A percentile compares a stretch with the other conserved stretches of the same genome.
Conservation (phyloP, 176 grass and related monocot species). For the Ensete glaucum region DNA sequence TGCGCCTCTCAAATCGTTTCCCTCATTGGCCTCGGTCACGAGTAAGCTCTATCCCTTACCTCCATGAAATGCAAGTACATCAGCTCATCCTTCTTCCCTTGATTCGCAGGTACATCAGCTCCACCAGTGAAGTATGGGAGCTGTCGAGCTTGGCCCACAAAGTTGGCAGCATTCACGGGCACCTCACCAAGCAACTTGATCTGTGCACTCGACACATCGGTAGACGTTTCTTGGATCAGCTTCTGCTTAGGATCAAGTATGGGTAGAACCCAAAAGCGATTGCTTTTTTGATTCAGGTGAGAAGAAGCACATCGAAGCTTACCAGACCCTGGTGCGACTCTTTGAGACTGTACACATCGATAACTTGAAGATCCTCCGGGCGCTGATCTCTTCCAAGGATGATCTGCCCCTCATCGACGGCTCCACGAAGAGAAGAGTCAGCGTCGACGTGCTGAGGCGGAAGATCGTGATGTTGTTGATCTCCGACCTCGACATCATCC, state of each 20-base stretch:
- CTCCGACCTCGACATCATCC: constrained; percentile 30
- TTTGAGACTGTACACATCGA: constrained; percentile 35
- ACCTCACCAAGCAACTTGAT: constrained; percentile 33
- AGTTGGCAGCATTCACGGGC: constrained; percentile 31
- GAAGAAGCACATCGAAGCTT: constrained; percentile 35
- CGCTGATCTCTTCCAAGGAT: constrained; percentile 32
- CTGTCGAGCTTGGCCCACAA: constrained; percentile 46
- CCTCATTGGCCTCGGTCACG: constrained; percentile 30
- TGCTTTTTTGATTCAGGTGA: constrained; percentile 17
- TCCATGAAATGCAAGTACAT: neutral
- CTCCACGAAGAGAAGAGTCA: constrained; percentile 14
- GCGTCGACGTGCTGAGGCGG: constrained; percentile 29
- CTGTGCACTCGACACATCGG: constrained; percentile 21
- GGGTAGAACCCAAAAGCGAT: neutral
- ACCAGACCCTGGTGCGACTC: constrained; percentile 24
- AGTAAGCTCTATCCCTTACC: constrained; percentile 19
- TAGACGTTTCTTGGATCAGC: neutral
- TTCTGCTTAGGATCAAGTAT: too few relatives aligned
- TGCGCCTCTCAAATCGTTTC: constrained; percentile 34
- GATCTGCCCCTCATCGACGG: constrained; percentile 29
- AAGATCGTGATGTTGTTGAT: constrained; percentile 44
- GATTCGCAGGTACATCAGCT: constrained; percentile 25
- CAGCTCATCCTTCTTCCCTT: neutral
- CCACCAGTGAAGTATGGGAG: constrained; percentile 42
- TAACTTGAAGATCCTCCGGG: constrained; percentile 36